Evolutionary conservation across 192 early-diverging fungal genomes (phyloP).

Genomic region (Entophlyctis helioformis): DNA sequence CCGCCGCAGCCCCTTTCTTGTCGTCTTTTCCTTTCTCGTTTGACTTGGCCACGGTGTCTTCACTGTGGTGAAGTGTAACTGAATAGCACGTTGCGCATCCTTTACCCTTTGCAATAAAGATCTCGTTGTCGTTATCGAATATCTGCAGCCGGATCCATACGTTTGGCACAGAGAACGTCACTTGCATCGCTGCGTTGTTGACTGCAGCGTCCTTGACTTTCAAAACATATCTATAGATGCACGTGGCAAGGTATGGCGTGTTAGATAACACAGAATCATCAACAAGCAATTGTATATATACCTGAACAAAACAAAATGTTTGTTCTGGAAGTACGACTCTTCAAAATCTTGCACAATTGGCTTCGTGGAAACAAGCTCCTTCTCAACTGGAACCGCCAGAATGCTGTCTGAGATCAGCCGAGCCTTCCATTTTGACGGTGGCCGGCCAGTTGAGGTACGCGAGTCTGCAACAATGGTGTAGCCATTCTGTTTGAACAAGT

Average conservation of each 20-base stretch:
- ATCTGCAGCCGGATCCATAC: constrained; percentile 30
- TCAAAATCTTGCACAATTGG: constrained; percentile 40
- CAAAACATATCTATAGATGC: constrained; percentile 32
- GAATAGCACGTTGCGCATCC: constrained; percentile 26
- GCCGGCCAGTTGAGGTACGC: constrained; percentile 9
- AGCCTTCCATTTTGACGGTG: constrained; percentile 37
- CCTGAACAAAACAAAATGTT: constrained; percentile 44
- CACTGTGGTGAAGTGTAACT: constrained; percentile 18
- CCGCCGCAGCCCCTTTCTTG: constrained; percentile 21
- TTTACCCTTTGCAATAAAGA: constrained; percentile 21
- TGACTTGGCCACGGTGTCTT: constrained; percentile 13
- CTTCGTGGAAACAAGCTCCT: constrained; percentile 24
- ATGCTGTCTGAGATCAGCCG: constrained; percentile 24
- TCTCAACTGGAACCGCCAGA: constrained; percentile 13
- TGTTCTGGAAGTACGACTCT: constrained; percentile 37
- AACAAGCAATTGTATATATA: constrained; percentile 7
- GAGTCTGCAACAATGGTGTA: constrained; percentile 35
- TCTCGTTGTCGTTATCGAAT: constrained; percentile 43
- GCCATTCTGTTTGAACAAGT: constrained; percentile 25
- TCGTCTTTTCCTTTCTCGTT: constrained; percentile 17
- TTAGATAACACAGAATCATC: no score
- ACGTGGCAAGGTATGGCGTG: no score
- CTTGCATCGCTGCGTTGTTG: constrained; percentile 28
- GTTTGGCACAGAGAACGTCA: constrained; percentile 24
- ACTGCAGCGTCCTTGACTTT: constrained; percentile 37